Conservation (phyloP, 2,329 filamentous ascomycete species). For the Knufia fluminis region DNA sequence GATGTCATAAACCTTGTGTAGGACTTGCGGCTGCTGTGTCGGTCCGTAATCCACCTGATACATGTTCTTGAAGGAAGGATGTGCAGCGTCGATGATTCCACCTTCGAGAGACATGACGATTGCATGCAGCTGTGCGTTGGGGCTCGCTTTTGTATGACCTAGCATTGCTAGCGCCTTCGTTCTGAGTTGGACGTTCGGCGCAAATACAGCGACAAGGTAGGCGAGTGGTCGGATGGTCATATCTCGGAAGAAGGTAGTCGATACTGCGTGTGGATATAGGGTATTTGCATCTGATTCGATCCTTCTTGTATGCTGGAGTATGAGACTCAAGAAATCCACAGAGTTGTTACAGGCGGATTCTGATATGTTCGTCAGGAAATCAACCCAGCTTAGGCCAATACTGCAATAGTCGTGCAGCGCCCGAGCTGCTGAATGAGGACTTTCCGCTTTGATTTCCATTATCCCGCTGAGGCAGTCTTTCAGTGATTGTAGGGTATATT, state of each 20-base stretch:
- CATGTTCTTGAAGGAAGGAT: neutral
- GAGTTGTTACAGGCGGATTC: neutral
- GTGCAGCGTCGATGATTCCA: neutral
- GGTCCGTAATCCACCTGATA: neutral
- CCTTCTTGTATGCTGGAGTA: neutral
- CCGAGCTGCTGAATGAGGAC: neutral
- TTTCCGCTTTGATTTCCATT: neutral
- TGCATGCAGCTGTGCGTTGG: neutral
- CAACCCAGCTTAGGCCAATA: neutral
- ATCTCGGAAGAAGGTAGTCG: slow-evolving; percentile 1
- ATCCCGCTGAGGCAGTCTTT: neutral
- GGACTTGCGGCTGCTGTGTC: neutral
- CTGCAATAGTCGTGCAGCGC: slow-evolving; percentile 1
- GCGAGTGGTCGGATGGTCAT: neutral
- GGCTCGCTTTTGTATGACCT: neutral
- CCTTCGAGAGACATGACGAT: neutral
- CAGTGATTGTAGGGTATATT: neutral
- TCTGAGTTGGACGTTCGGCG: neutral
- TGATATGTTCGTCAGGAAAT: neutral
- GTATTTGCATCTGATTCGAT: neutral
- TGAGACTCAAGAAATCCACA: neutral
- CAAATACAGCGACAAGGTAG: slow-evolving; percentile 5
- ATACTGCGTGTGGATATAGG: neutral
- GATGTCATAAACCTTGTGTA: neutral
- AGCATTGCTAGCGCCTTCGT: neutral